Conservation (phyloP, 2,329 filamentous ascomycete species). For the Fonsecaea multimorphosa region DNA sequence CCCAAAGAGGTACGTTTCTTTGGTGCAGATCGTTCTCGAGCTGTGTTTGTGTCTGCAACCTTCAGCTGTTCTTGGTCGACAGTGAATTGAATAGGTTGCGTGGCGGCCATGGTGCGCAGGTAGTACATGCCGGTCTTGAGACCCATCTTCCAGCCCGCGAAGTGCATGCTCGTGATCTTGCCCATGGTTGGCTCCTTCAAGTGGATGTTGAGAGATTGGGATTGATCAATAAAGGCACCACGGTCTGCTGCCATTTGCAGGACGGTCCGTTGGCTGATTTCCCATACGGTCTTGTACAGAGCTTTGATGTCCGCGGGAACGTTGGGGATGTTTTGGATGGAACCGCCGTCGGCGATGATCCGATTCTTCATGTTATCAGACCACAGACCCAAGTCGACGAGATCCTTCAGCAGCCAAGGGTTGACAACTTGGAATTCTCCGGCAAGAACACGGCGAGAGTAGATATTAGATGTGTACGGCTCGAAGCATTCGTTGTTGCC, state of each 20-base stretch:
- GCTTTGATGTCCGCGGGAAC: conserved; percentile 95
- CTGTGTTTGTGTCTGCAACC: conserved; percentile 79
- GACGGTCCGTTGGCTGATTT: conserved; percentile 94
- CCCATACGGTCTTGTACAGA: conserved; percentile 99
- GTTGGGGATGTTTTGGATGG: conserved; percentile 95
- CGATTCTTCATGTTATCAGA: conserved; percentile 99
- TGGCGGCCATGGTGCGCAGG: conserved; percentile 94
- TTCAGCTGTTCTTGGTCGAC: conserved; percentile 96
- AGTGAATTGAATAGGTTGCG: conserved; percentile 97
- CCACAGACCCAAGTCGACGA: conserved; percentile 97
- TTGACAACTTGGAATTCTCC: conserved; percentile 99
- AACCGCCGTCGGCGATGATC: conserved; percentile 96
- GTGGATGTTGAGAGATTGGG: conserved; percentile 98
- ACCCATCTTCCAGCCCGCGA: conserved; percentile 97
- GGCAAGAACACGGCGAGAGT: conserved; percentile 95
- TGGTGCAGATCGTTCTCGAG: conserved; percentile 62
- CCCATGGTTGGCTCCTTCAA: conserved; percentile 99
- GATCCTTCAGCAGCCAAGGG: conserved; percentile 96
- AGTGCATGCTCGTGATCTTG: conserved; percentile 99
- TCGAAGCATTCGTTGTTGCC: conserved; percentile 99
- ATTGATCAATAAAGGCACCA: conserved; percentile 98
- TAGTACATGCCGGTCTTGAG: conserved; percentile 99
- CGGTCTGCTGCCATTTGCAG: conserved; percentile 98
- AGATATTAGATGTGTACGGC: conserved; percentile 99
- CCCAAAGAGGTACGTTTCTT: conserved; percentile 71